Base-by-base conservation (phyloP, 1,139 yeast genomes). In the Geotrichum restrictum region DNA sequence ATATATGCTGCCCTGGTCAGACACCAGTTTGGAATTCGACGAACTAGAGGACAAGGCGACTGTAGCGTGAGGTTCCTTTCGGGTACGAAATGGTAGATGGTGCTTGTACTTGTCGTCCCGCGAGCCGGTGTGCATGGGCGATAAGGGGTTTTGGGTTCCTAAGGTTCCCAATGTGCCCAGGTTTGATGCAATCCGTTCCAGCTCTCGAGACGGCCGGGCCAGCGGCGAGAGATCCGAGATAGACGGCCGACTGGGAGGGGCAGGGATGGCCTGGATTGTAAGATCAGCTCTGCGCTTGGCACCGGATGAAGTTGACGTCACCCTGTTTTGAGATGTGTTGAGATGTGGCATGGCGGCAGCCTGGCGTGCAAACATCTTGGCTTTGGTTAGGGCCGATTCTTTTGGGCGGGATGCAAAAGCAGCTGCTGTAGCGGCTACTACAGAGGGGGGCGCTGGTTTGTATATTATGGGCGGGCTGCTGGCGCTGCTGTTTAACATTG, bases 21-120 rank as follows among this genome's bases (percentile, higher is more conserved):
- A 71, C 1, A 74, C 67, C 27, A 74, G 65, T 51, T 71, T 73
- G 0, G 80, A 77, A 55, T 76, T 77, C 16, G 80, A 76, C 0
- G 77, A 71, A 11, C 77, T 69, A 1, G 79, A 74, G 6, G 80
- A 76, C 7, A 77, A 64, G 1, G 69, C 69, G 19, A 67, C 65
- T 1, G 69, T 67, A 1, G 70, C 67, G 34, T 71, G 71, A 3
- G 68, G 62, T 47, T 73, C 76, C 48, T 73, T 72, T 37, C 72
- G 65, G 45, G 68, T 66, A 49, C 72, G 64, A 59, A 68, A 70
- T 29, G 69, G 64, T 18, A 75, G 65, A 52, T 72, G 76, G 50
- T 74, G 77, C 52, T 73, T 73, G 49, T 54, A 50, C 37, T 55
- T 45, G 36, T 41, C 45, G 44, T 49, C 45, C 27, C 57, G 42